Evolutionary conservation across 768 basidiomycete genomes (phyloP).

Genomic region (Termitomyces sp.): DNA sequence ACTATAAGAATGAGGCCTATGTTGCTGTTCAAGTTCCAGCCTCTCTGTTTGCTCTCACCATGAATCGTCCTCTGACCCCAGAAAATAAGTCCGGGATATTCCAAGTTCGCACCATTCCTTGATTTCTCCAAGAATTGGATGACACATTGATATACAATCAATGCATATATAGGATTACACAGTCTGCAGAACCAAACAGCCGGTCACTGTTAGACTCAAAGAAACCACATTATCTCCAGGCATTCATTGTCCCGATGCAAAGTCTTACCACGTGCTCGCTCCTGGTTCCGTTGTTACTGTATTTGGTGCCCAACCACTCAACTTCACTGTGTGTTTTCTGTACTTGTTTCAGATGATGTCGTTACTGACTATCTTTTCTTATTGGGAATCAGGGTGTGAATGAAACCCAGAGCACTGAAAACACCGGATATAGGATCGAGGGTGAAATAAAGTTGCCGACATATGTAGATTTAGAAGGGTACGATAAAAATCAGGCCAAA

Average conservation of each 20-base stretch:
- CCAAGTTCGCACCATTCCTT: background rate
- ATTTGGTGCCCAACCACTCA: background rate
- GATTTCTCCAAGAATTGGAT: too few relatives aligned
- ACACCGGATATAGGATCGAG: background rate
- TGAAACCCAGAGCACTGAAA: background rate
- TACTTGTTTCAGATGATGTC: background rate
- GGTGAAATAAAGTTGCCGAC: background rate
- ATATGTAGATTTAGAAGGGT: too few relatives aligned
- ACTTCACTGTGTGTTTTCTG: background rate
- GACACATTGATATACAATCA: background rate
- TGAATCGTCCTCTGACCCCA: background rate
- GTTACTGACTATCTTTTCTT: background rate
- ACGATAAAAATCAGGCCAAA: background rate
- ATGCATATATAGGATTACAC: background rate
- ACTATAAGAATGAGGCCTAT: background rate
- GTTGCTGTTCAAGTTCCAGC: background rate
- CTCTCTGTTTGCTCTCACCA: too few relatives aligned
- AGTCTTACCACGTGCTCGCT: background rate
- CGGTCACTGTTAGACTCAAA: background rate
- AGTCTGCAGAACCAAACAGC: background rate
- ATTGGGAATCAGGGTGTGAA: background rate
- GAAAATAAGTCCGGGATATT: background rate
- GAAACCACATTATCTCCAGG: background rate
- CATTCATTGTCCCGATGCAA: background rate
- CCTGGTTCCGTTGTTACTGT: background rate